phyloP scores from a whole-genome alignment of 176 grass and related monocot genomes.

The Musa troglodytarum region DNA sequence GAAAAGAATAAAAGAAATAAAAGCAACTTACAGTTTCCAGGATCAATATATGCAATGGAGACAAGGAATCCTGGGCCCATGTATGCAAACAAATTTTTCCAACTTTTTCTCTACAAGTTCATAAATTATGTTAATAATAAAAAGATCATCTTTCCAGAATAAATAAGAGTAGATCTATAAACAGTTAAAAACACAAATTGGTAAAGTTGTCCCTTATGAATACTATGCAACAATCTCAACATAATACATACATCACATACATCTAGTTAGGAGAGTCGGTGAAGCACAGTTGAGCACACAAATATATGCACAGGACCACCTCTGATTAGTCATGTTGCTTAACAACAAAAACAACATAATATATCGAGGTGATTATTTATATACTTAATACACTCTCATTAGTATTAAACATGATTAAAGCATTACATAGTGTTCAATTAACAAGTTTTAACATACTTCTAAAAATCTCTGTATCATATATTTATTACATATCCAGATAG shows the following conservation, averaged over 20 bases:
- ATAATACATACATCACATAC: too few relatives aligned
- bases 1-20: constrained; percentile 6
- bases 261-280: too few relatives aligned
- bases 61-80: constrained; percentile 94
- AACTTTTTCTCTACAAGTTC: constrained; percentile 62
- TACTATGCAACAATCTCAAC: neutral
- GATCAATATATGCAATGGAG: constrained; percentile 95
- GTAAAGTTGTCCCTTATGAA: neutral
- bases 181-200: neutral
- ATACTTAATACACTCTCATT: neutral
- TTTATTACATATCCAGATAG: too few relatives aligned
- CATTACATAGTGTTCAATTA: too few relatives aligned
- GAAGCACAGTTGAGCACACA: too few relatives aligned
- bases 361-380: neutral
- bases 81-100: constrained; percentile 93
- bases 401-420: too few relatives aligned
- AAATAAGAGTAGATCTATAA: neutral
- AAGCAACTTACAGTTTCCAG: constrained; percentile 79
- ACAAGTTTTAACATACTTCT: too few relatives aligned
- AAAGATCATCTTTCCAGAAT: neutral
- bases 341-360: neutral
- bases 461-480: too few relatives aligned
- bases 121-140: constrained; percentile 21
- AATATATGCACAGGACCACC: too few relatives aligned
- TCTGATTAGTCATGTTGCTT: neutral